Percentiles rank a stretch among this genome's conserved stretches.
Evolutionary conservation across 257 asterid genomes (phyloP).

Genomic region (Parsonsia alboflavescens): DNA sequence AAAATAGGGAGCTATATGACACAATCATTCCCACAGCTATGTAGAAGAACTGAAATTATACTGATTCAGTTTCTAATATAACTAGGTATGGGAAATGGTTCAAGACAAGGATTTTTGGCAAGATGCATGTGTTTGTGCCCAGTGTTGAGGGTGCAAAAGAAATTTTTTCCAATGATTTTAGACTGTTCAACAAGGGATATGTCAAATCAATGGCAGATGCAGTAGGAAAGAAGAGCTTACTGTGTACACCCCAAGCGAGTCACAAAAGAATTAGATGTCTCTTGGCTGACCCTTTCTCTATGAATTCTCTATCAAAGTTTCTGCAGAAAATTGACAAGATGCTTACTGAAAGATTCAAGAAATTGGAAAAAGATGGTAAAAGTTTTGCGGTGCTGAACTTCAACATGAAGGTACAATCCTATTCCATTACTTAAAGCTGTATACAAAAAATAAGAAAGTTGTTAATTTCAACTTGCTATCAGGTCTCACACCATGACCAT

Average conservation of each 20-base stretch:
- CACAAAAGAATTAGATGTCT: conserved; percentile 44
- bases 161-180: conserved; percentile 43
- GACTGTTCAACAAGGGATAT: conserved; percentile 46
- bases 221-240: conserved; percentile 51
- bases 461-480: neutral
- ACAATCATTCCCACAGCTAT: neutral
- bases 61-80: neutral
- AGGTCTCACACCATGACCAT: neutral
- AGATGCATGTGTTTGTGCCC: conserved; percentile 46
- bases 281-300: conserved; percentile 55
- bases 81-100: conserved; percentile 56
- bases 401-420: conserved; percentile 40
- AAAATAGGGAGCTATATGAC: neutral
- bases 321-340: conserved; percentile 38
- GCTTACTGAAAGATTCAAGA: conserved; percentile 32
- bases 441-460: neutral
- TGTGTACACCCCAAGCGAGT: conserved; percentile 35
- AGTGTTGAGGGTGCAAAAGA: conserved; percentile 46
- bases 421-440: neutral
- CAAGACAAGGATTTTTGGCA: conserved; percentile 55
- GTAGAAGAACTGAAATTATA: neutral
- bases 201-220: conserved; percentile 56
- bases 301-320: conserved; percentile 43
- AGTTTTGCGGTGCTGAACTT: conserved; percentile 47
- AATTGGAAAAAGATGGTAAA: conserved; percentile 29